Evolutionary conservation across 2,329 filamentous ascomycete species (phyloP), one percentile per base, ranked within the genome.

Genomic region (Plenodomus biglobosus): DNA sequence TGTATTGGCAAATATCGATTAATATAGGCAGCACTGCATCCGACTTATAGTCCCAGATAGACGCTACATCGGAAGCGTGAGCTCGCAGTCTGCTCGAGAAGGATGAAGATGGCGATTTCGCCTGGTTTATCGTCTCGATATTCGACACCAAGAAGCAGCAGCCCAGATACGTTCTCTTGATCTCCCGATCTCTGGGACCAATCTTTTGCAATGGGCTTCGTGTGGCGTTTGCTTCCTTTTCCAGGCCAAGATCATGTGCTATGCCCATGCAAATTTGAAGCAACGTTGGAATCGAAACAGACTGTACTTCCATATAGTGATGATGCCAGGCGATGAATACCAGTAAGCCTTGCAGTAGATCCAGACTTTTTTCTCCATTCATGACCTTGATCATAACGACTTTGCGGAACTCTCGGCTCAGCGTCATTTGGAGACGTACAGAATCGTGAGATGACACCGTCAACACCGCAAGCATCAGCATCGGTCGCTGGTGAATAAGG

Each of bases 321-420:
- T 71, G 68, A 32, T 71, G 68, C 68, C 68, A 71, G 3, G 68
- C 68, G 42, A 70, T 65, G 40, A 70, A 71, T 11, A 70, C 59
- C 13, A 71, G 47, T 20, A 71, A 46, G 3, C 58, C 64, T 35
- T 70, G 66, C 19, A 71, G 47, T 22, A 71, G 39, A 48, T 71
- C 68, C 20, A 70, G 34, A 30, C 59, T 69, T 50, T 68, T 71
- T 41, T 69, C 66, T 3, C 68, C 68, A 19, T 64, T 68, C 65
- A 71, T 67, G 16, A 69, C 59, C 45, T 64, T 68, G 18, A 67
- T 61, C 56, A 66, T 70, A 42, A 59, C 51, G 5, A 70, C 55
- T 39, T 70, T 71, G 35, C 66, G 62, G n/a, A 71, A 69, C 30
- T 69, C 66, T n/a, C 65, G 64, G 44, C 66, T 69, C 18, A 71